Evolutionary conservation across 2,329 filamentous ascomycete species (phyloP), one percentile per base, ranked within the genome.

Genomic region (Arthrinium puccinioides): DNA sequence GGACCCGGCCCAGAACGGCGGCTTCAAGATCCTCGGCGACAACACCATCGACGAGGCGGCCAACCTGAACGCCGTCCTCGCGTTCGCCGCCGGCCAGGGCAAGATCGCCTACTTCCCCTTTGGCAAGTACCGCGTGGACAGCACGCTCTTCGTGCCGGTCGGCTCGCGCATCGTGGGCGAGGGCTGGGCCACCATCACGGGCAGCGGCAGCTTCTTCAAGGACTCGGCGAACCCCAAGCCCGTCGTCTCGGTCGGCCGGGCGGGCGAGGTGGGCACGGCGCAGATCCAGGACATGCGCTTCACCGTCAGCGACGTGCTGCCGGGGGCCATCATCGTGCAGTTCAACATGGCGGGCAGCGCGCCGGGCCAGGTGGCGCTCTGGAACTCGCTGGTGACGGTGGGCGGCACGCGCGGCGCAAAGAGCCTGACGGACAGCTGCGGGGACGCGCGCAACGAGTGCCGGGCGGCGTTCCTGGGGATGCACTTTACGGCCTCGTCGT

Each of bases 261-360:
- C 63, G 2, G 77, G 78, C 5, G 74, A 84, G 16, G 59, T 62
- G 7, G 82, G 82, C 10, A 61, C 55, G 2, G 67, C 82, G 6
- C 78, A 85, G 52, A 76, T 77, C 61, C 72, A 71, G 3, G 81
- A 86, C 47, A 73, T 82, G 59, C 69, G 84, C 27, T 67, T 86
- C 30, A 71, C 72, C 42, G 79, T 79, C 2, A 64, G 69, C 41
- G 79, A 79, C 6, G 67, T 74, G 8, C 66, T 76, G 7, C 64
- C 72, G 7, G 77, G 79, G 21, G 76, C 79, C 6, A 70, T 82
- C 7, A 58, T 85, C 13, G 66, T 84, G n/a, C 57, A 60, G 44
- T 57, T 63, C 41, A 55, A 64, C 46, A 54, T 61, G 35, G 58
- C 56, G 6, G 60, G 60, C 2, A 38, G 42, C 6, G 34, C 41